Evolutionary conservation across 2,329 filamentous ascomycete species (phyloP).

Genomic region (Fusarium torreyae): DNA sequence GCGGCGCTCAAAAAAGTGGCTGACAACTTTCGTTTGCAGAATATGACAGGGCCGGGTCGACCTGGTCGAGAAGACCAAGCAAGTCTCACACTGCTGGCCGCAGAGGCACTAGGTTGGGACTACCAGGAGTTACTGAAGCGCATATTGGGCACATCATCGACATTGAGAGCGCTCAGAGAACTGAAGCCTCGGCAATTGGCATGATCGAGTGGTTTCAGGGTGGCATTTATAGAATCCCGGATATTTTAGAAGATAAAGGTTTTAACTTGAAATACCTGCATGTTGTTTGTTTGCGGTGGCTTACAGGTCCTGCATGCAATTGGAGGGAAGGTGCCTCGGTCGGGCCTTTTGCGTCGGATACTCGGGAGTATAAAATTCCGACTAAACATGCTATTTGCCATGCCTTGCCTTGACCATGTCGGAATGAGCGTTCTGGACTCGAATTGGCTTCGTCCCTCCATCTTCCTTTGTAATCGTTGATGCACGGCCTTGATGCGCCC

Average conservation of each 20-base stretch:
- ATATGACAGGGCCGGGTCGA: conserved; percentile 38
- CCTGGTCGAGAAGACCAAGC: conserved; percentile 38
- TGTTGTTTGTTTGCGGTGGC: conserved; percentile 15
- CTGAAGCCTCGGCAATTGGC: neutral
- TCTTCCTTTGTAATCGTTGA: conserved; percentile 41
- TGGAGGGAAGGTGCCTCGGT: conserved; percentile 23
- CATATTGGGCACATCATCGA: conserved; percentile 30
- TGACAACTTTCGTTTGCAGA: conserved; percentile 32
- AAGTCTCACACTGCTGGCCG: conserved; percentile 39
- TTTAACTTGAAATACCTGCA: too few relatives aligned
- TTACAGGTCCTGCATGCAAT: conserved; percentile 13
- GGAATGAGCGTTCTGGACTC: conserved; percentile 42
- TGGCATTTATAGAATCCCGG: too few relatives aligned
- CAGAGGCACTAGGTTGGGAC: conserved; percentile 33
- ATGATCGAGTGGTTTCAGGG: neutral
- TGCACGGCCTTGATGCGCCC: conserved; percentile 40
- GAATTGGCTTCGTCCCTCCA: conserved; percentile 46
- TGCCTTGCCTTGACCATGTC: conserved; percentile 23
- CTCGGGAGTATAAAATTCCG: conserved; percentile 44
- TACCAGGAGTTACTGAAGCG: conserved; percentile 27
- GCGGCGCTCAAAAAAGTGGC: neutral
- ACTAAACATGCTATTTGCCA: conserved; percentile 37
- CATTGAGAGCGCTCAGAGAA: conserved; percentile 20
- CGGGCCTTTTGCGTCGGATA: conserved; percentile 38
- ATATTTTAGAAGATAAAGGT: too few relatives aligned